Base-by-base conservation (phyloP, 2,329 filamentous ascomycete genomes). In the Ophiocordyceps camponoti-saundersi region DNA sequence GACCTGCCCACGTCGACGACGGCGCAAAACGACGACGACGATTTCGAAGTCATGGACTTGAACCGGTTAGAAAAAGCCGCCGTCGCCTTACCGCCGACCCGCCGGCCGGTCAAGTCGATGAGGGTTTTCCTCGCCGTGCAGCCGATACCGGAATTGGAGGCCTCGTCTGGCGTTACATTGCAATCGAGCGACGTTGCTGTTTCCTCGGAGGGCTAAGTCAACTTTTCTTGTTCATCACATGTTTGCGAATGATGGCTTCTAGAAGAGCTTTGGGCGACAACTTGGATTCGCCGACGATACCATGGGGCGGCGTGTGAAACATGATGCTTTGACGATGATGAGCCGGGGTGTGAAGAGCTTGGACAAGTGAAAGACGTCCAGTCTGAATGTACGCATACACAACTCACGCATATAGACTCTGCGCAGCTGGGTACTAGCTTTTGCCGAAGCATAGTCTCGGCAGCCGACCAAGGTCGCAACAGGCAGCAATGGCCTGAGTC, bases 41-140 rank as follows among this genome's bases (percentile, higher is more conserved):
- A 67, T 21, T 82, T 81, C 52, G 77, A 81, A 59, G 60, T 66
- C 12, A 74, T 76, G 67, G 67, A 39, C 36, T 7, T 70, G 49
- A 72, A 65, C n/a, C 68, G 72, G 2, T 73, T 80, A 50, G 70
- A 75, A 57, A 65, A 69, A 51, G 73, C 74, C 6, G 62, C 73
- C 6, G 62, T 74, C 20, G 59, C 70, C 53, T 69, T 70, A 26
- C 65, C 56, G 40, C 61, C 63, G n/a, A 64, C 67, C 21, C 59
- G 67, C 50, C 65, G 67, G 50, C 66, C 61, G 21, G 61, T 71
- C 46, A 73, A 73, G 16, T 69, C 76, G 40, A 64, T 85, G 67
- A 75, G 72, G 50, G 63, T 82, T 21, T 79, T 81, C 52, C 58
- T 85, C 16, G 76, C 77, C 0, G 59, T 65, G 23, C 60, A 61